Percentiles rank a stretch among this genome's conserved stretches.
These are phyloP conservation scores for Flaveria ramosissima DNA, from an alignment of 129 eudicot genomes.

Conservation along the genomic window DNA sequence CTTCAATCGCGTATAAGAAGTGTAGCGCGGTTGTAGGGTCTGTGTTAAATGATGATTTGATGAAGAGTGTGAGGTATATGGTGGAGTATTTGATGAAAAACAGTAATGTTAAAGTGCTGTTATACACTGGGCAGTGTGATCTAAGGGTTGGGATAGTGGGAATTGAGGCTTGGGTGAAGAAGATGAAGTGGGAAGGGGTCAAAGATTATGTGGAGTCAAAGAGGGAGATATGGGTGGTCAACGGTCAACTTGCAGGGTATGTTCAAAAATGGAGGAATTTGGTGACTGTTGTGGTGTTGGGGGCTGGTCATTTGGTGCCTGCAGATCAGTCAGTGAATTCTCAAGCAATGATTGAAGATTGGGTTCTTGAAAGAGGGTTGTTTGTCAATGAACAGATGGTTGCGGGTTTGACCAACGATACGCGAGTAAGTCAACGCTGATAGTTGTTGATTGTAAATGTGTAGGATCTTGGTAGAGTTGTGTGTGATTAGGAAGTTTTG, in stretches of 20 bases:
- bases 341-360: slow-evolving; percentile 74
- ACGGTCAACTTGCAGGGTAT: slow-evolving; percentile 58
- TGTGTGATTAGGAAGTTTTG: not conserved
- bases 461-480: slow-evolving; percentile 18
- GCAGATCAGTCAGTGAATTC: slow-evolving; percentile 62
- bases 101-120: slow-evolving; percentile 51
- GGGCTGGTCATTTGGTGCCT: slow-evolving; percentile 85
- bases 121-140: slow-evolving; percentile 67
- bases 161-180: slow-evolving; percentile 62
- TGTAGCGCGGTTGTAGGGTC: slow-evolving; percentile 49
- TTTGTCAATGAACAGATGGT: slow-evolving; percentile 38
- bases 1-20: slow-evolving; percentile 32
- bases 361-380: slow-evolving; percentile 64
- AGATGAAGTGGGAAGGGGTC: slow-evolving; percentile 60
- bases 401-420: slow-evolving; percentile 5
- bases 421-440: not conserved
- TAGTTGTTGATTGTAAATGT: not conserved
- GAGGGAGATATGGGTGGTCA: slow-evolving; percentile 65
- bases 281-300: slow-evolving; percentile 57
- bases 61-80: slow-evolving; percentile 75
- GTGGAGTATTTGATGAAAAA: slow-evolving; percentile 58
- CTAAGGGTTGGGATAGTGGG: slow-evolving; percentile 66
- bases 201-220: slow-evolving; percentile 49
- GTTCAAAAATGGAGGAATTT: slow-evolving; percentile 62
- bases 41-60: slow-evolving; percentile 55